These are phyloP conservation scores for Ustilago esculenta DNA, from an alignment of 1,284 basidiomycete genomes.

Conservation along the genomic window DNA sequence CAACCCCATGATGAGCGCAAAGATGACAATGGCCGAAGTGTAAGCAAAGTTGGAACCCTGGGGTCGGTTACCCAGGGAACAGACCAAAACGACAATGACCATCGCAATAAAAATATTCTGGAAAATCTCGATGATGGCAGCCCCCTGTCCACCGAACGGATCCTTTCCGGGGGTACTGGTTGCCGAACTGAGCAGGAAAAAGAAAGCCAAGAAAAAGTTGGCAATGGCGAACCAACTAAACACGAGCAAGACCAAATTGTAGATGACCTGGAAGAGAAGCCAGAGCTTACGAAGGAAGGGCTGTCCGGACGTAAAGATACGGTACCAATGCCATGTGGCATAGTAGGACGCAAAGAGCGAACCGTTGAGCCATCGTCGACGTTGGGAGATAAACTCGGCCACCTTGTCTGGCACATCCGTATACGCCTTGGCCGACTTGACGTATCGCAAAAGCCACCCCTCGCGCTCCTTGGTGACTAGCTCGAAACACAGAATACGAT, in stretches of 20 bases:
- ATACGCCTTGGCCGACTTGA: slow-evolving; percentile 62
- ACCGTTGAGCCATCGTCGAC: slow-evolving; percentile 64
- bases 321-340: slow-evolving; percentile 59
- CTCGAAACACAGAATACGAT: slow-evolving; percentile 65
- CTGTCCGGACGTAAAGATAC: slow-evolving; percentile 62
- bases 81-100: slow-evolving; percentile 62
- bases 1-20: slow-evolving; percentile 58
- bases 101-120: slow-evolving; percentile 64
- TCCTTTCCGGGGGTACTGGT: slow-evolving; percentile 33
- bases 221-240: slow-evolving; percentile 64
- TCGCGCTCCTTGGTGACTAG: slow-evolving; percentile 67
- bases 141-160: slow-evolving; percentile 43
- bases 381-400: slow-evolving; percentile 63
- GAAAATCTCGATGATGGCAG: slow-evolving; percentile 57
- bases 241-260: slow-evolving; percentile 58
- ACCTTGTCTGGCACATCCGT: slow-evolving; percentile 64
- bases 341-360: slow-evolving; percentile 62
- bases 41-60: slow-evolving; percentile 61
- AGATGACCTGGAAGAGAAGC: slow-evolving; percentile 62
- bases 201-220: slow-evolving; percentile 60
- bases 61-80: slow-evolving; percentile 65
- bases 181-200: slow-evolving; percentile 55
- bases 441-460: slow-evolving; percentile 63
- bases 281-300: slow-evolving; percentile 55
- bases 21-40: slow-evolving; percentile 57